phyloP scores from a whole-genome alignment of 2,329 filamentous ascomycete genomes.

The Sarocladium oryzae region DNA sequence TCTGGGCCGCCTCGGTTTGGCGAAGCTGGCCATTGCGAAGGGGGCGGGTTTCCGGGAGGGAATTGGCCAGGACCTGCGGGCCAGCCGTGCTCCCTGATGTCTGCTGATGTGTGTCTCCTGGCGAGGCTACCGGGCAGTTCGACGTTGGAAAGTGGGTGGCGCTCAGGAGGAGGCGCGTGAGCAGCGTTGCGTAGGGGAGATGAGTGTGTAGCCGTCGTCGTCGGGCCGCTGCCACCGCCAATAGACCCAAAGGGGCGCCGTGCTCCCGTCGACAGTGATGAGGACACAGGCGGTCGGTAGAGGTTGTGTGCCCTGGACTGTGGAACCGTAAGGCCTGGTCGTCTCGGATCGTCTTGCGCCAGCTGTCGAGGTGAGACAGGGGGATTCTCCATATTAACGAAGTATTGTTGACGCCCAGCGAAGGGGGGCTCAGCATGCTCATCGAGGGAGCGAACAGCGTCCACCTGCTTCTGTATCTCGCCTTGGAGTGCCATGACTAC shows the following conservation, averaged over 20 bases:
- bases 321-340: conserved; percentile 59
- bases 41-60: conserved; percentile 49
- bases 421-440: conserved; percentile 64
- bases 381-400: conserved; percentile 62
- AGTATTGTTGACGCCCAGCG: conserved; percentile 62
- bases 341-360: conserved; percentile 78
- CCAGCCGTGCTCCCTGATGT: conserved; percentile 86
- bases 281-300: conserved; percentile 71
- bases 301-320: conserved; percentile 54
- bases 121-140: conserved; percentile 63
- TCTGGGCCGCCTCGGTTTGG: conserved; percentile 43
- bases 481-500: conserved; percentile 49
- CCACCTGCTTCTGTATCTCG: conserved; percentile 56
- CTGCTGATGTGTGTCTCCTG: conserved; percentile 87
- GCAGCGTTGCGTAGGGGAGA: conserved; percentile 66
- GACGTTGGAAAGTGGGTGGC: conserved; percentile 59
- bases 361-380: conserved; percentile 85
- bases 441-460: conserved; percentile 49
- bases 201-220: conserved; percentile 48
- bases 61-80: conserved; percentile 57
- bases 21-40: conserved; percentile 48
- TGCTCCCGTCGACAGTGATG: conserved; percentile 73
- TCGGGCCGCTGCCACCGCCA: conserved; percentile 51
- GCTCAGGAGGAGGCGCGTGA: conserved; percentile 56
- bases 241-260: conserved; percentile 83